Evolutionary conservation across 192 early-diverging fungal species (phyloP).

Genomic region (Chytriomyces sp.): DNA sequence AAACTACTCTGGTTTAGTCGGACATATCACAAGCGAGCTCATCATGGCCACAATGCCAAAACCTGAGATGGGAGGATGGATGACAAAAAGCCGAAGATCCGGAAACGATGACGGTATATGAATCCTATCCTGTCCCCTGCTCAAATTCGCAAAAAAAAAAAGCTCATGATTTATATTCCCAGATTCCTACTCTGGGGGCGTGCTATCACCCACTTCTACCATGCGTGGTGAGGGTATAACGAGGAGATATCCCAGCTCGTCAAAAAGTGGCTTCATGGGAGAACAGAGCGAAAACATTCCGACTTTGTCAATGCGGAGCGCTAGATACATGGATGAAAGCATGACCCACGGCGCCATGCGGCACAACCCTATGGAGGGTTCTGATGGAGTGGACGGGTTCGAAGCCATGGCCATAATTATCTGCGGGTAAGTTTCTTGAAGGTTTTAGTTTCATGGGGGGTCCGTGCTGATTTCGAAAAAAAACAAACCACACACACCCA

Average conservation of each 20-base stretch:
- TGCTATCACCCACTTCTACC: neutral
- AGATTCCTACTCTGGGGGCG: too few relatives aligned
- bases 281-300: too few relatives aligned
- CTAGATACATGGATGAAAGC: neutral
- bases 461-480: neutral
- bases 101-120: neutral
- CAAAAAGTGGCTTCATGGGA: too few relatives aligned
- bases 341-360: neutral
- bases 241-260: too few relatives aligned
- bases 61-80: slow-evolving; percentile 14
- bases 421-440: slow-evolving; percentile 22
- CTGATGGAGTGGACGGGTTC: slow-evolving; percentile 5
- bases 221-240: neutral
- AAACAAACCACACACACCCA: neutral
- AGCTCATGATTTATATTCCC: neutral
- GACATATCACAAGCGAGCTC: slow-evolving; percentile 19
- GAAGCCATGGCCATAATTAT: slow-evolving; percentile 26
- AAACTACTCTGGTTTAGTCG: slow-evolving; percentile 15
- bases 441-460: neutral
- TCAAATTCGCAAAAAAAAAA: neutral
- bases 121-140: neutral
- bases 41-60: slow-evolving; percentile 38
- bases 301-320: too few relatives aligned
- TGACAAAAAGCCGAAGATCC: too few relatives aligned
- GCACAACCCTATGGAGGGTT: neutral